These are phyloP conservation scores for Russula earlei DNA, from an alignment of 768 basidiomycete species.

Conservation along the genomic window DNA sequence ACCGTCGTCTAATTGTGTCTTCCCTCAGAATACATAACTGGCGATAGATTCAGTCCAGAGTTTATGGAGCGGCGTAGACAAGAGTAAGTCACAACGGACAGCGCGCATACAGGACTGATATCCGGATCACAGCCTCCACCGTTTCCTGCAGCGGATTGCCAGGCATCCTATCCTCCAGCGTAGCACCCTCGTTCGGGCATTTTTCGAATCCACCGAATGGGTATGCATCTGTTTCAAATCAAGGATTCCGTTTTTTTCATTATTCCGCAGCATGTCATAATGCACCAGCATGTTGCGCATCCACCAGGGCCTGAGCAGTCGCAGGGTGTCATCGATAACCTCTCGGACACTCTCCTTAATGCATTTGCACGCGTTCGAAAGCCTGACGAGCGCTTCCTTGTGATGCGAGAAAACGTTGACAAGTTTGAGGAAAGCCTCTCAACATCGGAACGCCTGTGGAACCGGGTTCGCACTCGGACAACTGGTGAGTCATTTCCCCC, in stretches of 20 bases:
- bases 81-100: conserved; percentile 47
- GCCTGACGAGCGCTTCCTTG: conserved; percentile 90
- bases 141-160: conserved; percentile 84
- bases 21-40: conserved; percentile 83
- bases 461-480: conserved; percentile 66
- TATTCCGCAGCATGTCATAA: conserved; percentile 70
- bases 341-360: conserved; percentile 93
- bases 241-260: conserved; percentile 9
- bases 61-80: conserved; percentile 89
- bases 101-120: conserved; percentile 7
- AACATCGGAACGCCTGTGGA: conserved; percentile 73
- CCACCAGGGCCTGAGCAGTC: conserved; percentile 78
- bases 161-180: conserved; percentile 92
- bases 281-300: conserved; percentile 93
- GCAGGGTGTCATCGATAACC: conserved; percentile 80
- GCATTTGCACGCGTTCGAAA: conserved; percentile 94
- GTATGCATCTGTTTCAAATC: conserved; percentile 35
- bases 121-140: conserved; percentile 57
- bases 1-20: not conserved
- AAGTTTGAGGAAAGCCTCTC: conserved; percentile 93
- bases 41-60: conserved; percentile 93
- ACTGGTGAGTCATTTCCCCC: conserved; percentile 57
- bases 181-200: conserved; percentile 83
- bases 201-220: conserved; percentile 99
- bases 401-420: conserved; percentile 87